Percentiles rank a stretch among this genome's conserved stretches.
phyloP scores from a whole-genome alignment of 148 eudicot genomes.

The Nepenthes gracilis region DNA sequence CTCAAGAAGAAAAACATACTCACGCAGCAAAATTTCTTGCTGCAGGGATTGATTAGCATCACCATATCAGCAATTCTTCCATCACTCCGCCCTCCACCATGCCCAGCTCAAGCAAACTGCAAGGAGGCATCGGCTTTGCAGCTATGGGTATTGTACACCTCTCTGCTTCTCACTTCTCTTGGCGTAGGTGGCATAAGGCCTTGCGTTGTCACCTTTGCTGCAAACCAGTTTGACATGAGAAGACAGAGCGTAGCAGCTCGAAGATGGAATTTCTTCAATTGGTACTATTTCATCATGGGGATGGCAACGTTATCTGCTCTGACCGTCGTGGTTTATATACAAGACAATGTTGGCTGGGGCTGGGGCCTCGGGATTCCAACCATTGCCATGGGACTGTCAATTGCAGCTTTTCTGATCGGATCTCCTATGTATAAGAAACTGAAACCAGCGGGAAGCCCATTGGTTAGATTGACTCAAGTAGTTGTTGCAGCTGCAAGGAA shows the following conservation, averaged over 20 bases:
- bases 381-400: conserved; percentile 38
- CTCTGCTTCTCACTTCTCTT: conserved; percentile 34
- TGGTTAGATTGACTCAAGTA: conserved; percentile 37
- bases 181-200: conserved; percentile 52
- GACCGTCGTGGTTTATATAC: conserved; percentile 50
- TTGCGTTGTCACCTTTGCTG: conserved; percentile 48
- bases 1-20: too few relatives aligned
- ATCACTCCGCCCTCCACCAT: conserved; percentile 42
- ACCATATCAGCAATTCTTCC: conserved; percentile 42
- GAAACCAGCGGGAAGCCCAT: conserved; percentile 54
- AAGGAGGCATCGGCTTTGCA: conserved; percentile 43
- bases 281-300: conserved; percentile 44
- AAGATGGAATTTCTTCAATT: conserved; percentile 50
- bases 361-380: conserved; percentile 65
- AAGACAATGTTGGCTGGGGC: conserved; percentile 54
- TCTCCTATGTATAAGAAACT: conserved; percentile 30
- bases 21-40: too few relatives aligned
- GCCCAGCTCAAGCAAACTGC: conserved; percentile 46
- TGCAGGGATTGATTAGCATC: conserved; percentile 40
- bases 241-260: conserved; percentile 16
- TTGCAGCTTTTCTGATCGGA: conserved; percentile 30
- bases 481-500: conserved; percentile 39
- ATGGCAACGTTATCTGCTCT: conserved; percentile 36
- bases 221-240: conserved; percentile 49
- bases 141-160: conserved; percentile 34